These are phyloP conservation scores for Xylaria sp. DNA, from an alignment of 2,329 filamentous ascomycete genomes.

Conservation along the genomic window DNA sequence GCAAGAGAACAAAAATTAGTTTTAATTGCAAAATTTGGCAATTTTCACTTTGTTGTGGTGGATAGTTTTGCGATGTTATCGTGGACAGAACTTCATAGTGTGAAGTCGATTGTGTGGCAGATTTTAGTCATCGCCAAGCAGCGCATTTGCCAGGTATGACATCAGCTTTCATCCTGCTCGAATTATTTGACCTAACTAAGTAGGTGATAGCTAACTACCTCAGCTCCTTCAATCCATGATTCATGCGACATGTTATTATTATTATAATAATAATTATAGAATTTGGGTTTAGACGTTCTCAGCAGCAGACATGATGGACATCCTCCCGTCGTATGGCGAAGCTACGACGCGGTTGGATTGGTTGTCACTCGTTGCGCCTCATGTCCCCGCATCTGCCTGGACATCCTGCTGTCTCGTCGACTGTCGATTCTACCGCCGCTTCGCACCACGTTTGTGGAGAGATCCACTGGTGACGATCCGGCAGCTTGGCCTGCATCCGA, in stretches of 20 bases:
- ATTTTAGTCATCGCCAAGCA: slow-evolving; percentile 24
- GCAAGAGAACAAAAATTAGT: neutral
- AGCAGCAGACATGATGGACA: slow-evolving; percentile 49
- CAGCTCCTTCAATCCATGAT: too few species aligned
- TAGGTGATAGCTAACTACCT: neutral
- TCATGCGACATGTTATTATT: neutral
- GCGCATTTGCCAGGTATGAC: slow-evolving; percentile 8
- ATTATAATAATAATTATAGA: neutral
- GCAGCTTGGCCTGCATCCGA: slow-evolving; percentile 55
- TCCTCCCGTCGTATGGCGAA: slow-evolving; percentile 64
- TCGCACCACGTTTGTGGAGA: slow-evolving; percentile 64
- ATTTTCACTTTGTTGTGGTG: neutral
- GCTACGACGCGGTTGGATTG: slow-evolving; percentile 60
- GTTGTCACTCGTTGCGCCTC: slow-evolving; percentile 60
- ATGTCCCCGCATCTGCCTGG: slow-evolving; percentile 56
- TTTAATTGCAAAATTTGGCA: neutral
- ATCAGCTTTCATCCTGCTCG: slow-evolving; percentile 17
- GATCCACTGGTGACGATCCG: slow-evolving; percentile 57
- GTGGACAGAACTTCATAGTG: neutral
- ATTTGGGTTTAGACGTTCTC: too few species aligned
- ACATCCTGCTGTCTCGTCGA: slow-evolving; percentile 60
- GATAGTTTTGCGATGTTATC: neutral
- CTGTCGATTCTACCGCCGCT: slow-evolving; percentile 58
- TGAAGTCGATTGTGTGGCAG: neutral
- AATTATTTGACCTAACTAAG: neutral